These are phyloP conservation scores for Pichia sp. DNA, from an alignment of 1,139 yeast species.

Conservation along the genomic window DNA sequence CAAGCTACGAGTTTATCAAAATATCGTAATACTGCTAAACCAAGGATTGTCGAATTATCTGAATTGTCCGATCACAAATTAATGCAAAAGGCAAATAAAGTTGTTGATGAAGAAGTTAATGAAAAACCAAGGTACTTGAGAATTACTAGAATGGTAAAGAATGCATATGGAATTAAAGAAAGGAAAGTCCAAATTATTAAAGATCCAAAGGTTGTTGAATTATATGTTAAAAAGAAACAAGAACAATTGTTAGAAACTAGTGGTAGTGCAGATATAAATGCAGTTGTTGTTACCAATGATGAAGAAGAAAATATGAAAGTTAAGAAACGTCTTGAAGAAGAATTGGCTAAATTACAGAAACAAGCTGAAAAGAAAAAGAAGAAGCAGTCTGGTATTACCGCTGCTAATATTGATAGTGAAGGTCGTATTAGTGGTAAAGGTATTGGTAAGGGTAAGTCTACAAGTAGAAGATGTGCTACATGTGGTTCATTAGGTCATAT, in stretches of 20 bases:
- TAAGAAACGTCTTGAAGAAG: slow-evolving; percentile 74
- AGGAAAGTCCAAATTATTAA: slow-evolving; percentile 71
- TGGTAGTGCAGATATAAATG: slow-evolving; percentile 40
- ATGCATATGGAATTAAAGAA: slow-evolving; percentile 81
- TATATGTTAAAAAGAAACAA: slow-evolving; percentile 76
- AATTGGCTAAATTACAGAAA: slow-evolving; percentile 76
- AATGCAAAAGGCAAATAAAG: slow-evolving; percentile 33
- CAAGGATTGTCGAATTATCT: slow-evolving; percentile 30
- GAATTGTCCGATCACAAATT: slow-evolving; percentile 31
- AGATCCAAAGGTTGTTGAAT: slow-evolving; percentile 83
- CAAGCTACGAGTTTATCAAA: slow-evolving; percentile 64
- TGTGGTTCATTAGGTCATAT: slow-evolving; percentile 97
- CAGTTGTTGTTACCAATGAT: slow-evolving; percentile 74
- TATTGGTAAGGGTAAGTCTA: slow-evolving; percentile 70
- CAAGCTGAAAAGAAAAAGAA: slow-evolving; percentile 51
- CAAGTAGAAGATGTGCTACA: slow-evolving; percentile 82
- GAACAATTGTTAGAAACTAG: slow-evolving; percentile 51
- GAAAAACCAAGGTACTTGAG: slow-evolving; percentile 46
- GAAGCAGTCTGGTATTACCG: slow-evolving; percentile 38
- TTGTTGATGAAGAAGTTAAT: slow-evolving; percentile 33
- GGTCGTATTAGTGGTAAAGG: slow-evolving; percentile 50
- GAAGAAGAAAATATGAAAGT: slow-evolving; percentile 78
- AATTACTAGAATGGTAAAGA: slow-evolving; percentile 76
- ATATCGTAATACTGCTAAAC: slow-evolving; percentile 19
- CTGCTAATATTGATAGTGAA: slow-evolving; percentile 41